Evolutionary conservation across 2,329 filamentous ascomycete species (phyloP).

Genomic region (Raffaelea deltoideospora): DNA sequence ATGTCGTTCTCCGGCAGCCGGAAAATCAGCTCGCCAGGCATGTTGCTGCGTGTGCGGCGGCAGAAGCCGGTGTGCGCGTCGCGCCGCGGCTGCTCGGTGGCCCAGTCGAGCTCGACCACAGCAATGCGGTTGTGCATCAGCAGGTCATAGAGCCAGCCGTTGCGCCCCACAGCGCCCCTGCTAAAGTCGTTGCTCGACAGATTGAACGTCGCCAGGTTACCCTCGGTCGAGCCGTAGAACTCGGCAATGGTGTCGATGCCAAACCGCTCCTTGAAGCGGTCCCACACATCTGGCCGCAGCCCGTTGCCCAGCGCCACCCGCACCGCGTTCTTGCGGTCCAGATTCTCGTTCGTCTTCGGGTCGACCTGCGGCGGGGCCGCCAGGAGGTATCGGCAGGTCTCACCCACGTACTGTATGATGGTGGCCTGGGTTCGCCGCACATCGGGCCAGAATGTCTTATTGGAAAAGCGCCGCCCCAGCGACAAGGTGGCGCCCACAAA

Average conservation of each 20-base stretch:
- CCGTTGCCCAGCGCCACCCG: conserved; percentile 72
- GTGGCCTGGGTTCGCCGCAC: conserved; percentile 57
- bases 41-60: conserved; percentile 36
- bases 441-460: conserved; percentile 61
- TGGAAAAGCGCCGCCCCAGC: conserved; percentile 65
- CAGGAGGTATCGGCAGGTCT: conserved; percentile 72
- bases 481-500: conserved; percentile 49
- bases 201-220: conserved; percentile 56
- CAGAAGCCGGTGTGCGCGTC: conserved; percentile 58
- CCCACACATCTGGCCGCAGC: conserved; percentile 74
- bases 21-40: conserved; percentile 64
- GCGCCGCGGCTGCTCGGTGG: conserved; percentile 52
- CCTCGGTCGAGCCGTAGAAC: conserved; percentile 71
- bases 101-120: conserved; percentile 56
- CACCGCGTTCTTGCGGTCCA: conserved; percentile 62
- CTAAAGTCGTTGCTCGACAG: conserved; percentile 55
- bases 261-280: conserved; percentile 67
- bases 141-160: conserved; percentile 44
- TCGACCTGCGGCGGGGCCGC: conserved; percentile 48
- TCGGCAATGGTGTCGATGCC: conserved; percentile 58
- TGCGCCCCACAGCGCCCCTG: conserved; percentile 64
- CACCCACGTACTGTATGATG: conserved; percentile 74
- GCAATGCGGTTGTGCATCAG: conserved; percentile 35
- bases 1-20: conserved; percentile 50
- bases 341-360: conserved; percentile 45